Percentiles rank a stretch among this genome's conserved stretches.
phyloP scores from a whole-genome alignment of 331 rosid genomes.

The Rosa hybrid region DNA sequence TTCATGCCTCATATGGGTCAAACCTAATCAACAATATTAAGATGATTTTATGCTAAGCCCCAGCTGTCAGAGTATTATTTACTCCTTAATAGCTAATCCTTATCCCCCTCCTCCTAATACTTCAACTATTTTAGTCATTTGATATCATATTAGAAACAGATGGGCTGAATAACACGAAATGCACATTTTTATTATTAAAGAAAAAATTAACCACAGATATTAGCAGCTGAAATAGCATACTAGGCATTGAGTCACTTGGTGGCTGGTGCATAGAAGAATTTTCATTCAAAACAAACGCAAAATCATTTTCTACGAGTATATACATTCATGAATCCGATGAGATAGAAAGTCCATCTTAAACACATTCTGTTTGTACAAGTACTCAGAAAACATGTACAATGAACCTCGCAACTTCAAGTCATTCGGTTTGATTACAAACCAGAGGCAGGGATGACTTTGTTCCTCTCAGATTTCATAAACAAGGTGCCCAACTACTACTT shows the following conservation, averaged over 20 bases:
- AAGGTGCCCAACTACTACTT: constrained; percentile 7
- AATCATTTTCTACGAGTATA: neutral
- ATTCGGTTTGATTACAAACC: neutral
- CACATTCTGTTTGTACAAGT: neutral
- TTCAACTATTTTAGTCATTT: neutral
- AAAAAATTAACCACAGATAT: no score
- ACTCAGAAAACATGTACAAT: neutral
- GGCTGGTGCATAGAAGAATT: no score
- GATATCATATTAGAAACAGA: neutral
- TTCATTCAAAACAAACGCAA: neutral
- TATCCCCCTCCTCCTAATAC: neutral
- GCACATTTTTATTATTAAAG: no score
- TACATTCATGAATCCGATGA: neutral
- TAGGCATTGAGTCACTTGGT: no score
- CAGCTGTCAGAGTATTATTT: neutral
- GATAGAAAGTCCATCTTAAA: neutral
- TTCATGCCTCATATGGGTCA: neutral
- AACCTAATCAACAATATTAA: neutral
- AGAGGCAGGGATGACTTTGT: neutral
- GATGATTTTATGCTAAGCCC: neutral
- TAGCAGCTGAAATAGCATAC: no score
- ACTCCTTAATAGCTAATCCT: neutral
- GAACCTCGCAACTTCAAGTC: constrained; percentile 3
- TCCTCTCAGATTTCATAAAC: constrained; percentile 12
- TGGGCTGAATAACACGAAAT: no score